Conservation (phyloP, 23 red algal genomes). For the Chondrus crispus region DNA sequence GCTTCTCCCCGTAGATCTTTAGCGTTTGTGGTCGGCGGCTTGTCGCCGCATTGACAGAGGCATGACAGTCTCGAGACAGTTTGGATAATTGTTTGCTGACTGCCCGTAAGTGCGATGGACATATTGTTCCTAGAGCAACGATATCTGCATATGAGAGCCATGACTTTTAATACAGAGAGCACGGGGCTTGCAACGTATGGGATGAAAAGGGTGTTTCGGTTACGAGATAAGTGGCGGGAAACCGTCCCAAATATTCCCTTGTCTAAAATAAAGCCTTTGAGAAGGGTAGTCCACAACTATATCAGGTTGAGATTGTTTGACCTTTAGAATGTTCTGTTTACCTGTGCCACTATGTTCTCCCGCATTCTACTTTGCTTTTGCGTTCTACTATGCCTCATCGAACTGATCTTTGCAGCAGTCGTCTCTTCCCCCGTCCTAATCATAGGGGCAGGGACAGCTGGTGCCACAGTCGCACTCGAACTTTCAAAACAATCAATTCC, state of each 20-base stretch:
- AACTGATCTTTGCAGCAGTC: too few relatives aligned
- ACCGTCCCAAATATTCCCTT: not conserved
- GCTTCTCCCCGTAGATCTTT: too few relatives aligned
- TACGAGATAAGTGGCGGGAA: not conserved
- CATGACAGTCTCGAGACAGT: too few relatives aligned
- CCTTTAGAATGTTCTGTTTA: not conserved
- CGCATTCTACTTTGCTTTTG: too few relatives aligned
- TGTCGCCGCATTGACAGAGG: not conserved
- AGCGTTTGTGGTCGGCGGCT: not conserved
- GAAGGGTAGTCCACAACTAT: not conserved
- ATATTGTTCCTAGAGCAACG: not conserved
- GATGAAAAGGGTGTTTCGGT: not conserved
- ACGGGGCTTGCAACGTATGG: too few relatives aligned
- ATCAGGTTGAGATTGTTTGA: not conserved
- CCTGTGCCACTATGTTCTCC: too few relatives aligned
- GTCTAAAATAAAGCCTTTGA: not conserved
- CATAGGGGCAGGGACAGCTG: constrained; percentile 9
- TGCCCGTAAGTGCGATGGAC: not conserved
- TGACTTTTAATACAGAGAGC: too few relatives aligned
- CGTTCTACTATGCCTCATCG: too few relatives aligned
- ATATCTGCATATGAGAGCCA: too few relatives aligned
- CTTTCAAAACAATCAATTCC: not conserved
- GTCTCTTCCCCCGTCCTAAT: constrained; percentile 33
- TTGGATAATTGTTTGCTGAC: not conserved
- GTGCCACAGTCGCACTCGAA: constrained; percentile 24